These are phyloP conservation scores for Arthrobotrys sinensis DNA, from an alignment of 2,329 filamentous ascomycete species.

Conservation along the genomic window DNA sequence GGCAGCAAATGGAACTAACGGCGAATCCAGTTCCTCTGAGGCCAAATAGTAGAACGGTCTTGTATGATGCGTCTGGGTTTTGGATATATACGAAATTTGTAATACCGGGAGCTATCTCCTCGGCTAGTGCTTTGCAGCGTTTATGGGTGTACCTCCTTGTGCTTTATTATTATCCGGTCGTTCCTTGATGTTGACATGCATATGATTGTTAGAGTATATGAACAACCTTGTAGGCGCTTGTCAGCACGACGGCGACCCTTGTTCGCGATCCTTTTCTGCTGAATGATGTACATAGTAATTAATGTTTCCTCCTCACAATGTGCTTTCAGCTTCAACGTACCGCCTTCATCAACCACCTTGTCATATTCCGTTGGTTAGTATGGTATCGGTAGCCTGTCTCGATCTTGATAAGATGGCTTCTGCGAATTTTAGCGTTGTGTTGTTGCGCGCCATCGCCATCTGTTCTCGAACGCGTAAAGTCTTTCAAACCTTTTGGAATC, in stretches of 20 bases:
- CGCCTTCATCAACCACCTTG: neutral
- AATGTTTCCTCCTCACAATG: neutral
- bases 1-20: slow-evolving; percentile 54
- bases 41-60: slow-evolving; percentile 28
- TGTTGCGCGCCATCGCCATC: slow-evolving; percentile 47
- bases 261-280: slow-evolving; percentile 28
- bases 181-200: slow-evolving; percentile 47
- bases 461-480: slow-evolving; percentile 31
- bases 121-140: slow-evolving; percentile 52
- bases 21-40: slow-evolving; percentile 47
- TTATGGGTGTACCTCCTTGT: slow-evolving; percentile 52
- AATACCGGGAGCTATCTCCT: slow-evolving; percentile 31
- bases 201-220: slow-evolving; percentile 38
- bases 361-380: neutral
- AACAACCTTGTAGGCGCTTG: slow-evolving; percentile 33
- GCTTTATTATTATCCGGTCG: slow-evolving; percentile 42
- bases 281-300: slow-evolving; percentile 43
- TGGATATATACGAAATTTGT: slow-evolving; percentile 45
- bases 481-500: slow-evolving; percentile 22
- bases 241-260: slow-evolving; percentile 21
- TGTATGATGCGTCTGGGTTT: slow-evolving; percentile 16
- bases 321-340: slow-evolving; percentile 3
- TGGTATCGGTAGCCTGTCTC: neutral
- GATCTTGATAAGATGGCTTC: slow-evolving; percentile 11
- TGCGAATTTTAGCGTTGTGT: slow-evolving; percentile 47